Evolutionary conservation across 129 eudicot species (phyloP), one percentile per base, ranked within the genome.

Genomic region (Flaveria sonorensis): DNA sequence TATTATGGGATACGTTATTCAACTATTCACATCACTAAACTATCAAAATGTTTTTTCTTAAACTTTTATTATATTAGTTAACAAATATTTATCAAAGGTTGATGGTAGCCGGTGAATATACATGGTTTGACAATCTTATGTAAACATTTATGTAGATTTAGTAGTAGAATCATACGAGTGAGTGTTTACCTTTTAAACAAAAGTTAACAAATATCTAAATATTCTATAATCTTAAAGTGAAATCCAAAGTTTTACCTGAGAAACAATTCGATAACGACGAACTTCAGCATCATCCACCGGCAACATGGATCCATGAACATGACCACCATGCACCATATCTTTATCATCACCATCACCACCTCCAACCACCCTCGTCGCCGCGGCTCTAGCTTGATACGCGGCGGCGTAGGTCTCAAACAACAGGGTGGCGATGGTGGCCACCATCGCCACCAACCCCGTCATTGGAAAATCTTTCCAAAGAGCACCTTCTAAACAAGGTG

Each of bases 391-490:
- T 14, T 82, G 84, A 56, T 78, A 80, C 18, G 84, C 80, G 3
- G 81, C 80, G 12, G 92, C 72, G 9, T 43, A 39, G 15, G 81
- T 70, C 69, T 87, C 92, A 16, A 87, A 68, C 85, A 85, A 68
- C 52, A 85, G 73, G 1, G 89, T 82, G 9, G 65, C 85, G 23
- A 85, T 70, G 10, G 87, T 61, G 12, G 83, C 84, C 53, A 80
- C 53, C 89, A 87, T 87, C 4, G 86, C 87, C 24, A 83, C 83
- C 12, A 87, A 85, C 12, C 89, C 92, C 0, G 89, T 43, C 39
- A 85, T 63, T 2, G 89, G 89, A 67, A 85, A 85, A 3, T 83
- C 71, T 3, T 71, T 77, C 89, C 92, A 85, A 4, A 75, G 73
- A 5, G 67, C 15, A 7, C 77, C 81, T 12, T 56, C 57, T 64